A percentile compares a stretch with the other conserved stretches of the same genome.
phyloP scores from a whole-genome alignment of 2,329 filamentous ascomycete species.

The Colletotrichum sp. region DNA sequence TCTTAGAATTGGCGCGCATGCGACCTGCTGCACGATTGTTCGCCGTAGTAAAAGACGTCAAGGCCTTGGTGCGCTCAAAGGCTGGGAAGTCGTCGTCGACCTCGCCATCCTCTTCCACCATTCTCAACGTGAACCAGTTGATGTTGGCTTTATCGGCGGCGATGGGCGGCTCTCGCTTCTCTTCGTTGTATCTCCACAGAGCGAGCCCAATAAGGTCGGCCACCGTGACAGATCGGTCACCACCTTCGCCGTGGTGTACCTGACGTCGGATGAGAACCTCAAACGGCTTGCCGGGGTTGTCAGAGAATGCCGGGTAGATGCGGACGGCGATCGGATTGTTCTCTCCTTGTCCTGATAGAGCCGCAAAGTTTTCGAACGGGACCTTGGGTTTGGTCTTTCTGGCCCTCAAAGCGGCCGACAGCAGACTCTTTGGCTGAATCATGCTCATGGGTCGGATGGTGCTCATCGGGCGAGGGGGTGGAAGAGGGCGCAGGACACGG shows the following conservation, averaged over 20 bases:
- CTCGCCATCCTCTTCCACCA: conserved; percentile 85
- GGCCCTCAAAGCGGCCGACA: conserved; percentile 75
- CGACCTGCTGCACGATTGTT: conserved; percentile 71
- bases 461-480: conserved; percentile 72
- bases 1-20: conserved; percentile 73
- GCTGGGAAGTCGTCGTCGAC: conserved; percentile 87
- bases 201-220: conserved; percentile 83
- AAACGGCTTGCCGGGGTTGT: conserved; percentile 66
- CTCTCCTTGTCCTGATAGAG: conserved; percentile 79
- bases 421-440: conserved; percentile 71
- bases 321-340: conserved; percentile 77
- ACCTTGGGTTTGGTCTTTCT: conserved; percentile 73
- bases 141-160: conserved; percentile 72
- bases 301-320: conserved; percentile 77
- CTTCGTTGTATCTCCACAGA: conserved; percentile 79
- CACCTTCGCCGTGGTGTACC: conserved; percentile 70
- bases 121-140: conserved; percentile 82
- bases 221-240: conserved; percentile 70
- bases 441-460: conserved; percentile 70
- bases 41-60: conserved; percentile 82
- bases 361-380: conserved; percentile 79
- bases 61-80: conserved; percentile 73
- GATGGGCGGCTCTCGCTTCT: conserved; percentile 73
- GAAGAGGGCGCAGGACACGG: conserved; percentile 67
- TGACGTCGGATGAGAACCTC: conserved; percentile 75